Base-by-base conservation (phyloP, 2,329 filamentous ascomycete species). In the Aschersonia sp. region DNA sequence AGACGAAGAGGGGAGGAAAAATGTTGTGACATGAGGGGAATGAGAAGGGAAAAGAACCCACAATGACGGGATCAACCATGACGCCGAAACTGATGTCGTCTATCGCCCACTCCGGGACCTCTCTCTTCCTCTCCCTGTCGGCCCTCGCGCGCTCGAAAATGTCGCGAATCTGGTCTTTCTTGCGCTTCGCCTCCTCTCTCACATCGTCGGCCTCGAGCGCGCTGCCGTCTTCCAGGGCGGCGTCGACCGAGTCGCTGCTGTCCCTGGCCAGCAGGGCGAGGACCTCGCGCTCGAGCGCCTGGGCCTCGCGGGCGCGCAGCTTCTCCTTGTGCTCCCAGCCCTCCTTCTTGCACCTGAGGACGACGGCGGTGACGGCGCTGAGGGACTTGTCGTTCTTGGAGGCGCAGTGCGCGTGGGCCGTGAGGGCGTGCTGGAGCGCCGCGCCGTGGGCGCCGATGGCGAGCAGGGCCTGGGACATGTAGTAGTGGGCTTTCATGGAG, bases 401-500 rank as follows among this genome's bases (percentile, higher is more conserved):
- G 14, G 80, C 69, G 62, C 84, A 88, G 5, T 83, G 66, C 4
- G 76, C 67, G 64, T 95, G 94, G 7, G 90, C 90, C 39, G 68
- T 72, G 30, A 82, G 68, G 1, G 85, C 87, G 49, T 78, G 79
- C 1, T 71, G 65, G 11, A 94, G 73, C 0, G 89, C 88, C 58
- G 83, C 83, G 50, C 86, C 79, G 37, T 79, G 81, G 49, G 66
- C 60, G 43, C 53, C 54, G 2, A 94, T 72, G 1, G 75, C 75
- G n/a, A 94, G 70, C 54, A 94, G 81, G 0, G 89, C 87, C 64
- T 94, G 85, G 4, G 87, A 81, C 30, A 94, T 76, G 60, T 88
- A 86, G 64, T 84, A 94, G 58, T 80, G 78, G 6, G 85, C 87
- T 66, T 97, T 97, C 69, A 94, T 82, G 56, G 76, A 80, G 6